These are phyloP conservation scores for Euryodendron excelsum DNA, from an alignment of 148 eudicot species.

Conservation along the genomic window DNA sequence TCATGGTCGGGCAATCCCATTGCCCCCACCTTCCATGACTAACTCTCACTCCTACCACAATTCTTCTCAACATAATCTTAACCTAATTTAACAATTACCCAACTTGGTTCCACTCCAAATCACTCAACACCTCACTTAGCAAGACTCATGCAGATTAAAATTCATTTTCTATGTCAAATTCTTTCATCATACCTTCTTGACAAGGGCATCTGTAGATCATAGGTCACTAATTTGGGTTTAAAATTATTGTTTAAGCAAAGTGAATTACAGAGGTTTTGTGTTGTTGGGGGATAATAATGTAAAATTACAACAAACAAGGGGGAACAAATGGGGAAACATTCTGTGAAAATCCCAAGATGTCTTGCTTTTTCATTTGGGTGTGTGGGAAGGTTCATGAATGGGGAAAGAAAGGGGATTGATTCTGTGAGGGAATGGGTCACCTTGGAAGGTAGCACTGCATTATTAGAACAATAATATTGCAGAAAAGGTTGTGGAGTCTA, in stretches of 20 bases:
- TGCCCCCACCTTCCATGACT: background rate
- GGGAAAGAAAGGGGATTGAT: background rate
- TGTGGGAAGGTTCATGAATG: background rate
- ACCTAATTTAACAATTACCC: background rate
- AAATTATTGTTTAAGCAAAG: constrained; percentile 2
- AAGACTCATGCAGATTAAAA: background rate
- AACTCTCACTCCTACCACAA: background rate
- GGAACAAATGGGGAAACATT: background rate
- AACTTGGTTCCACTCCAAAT: background rate
- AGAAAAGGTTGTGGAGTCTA: constrained; percentile 9
- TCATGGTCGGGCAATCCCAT: background rate
- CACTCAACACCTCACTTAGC: background rate
- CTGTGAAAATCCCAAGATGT: background rate
- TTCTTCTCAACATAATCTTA: too few species aligned
- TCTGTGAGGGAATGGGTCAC: constrained; percentile 4
- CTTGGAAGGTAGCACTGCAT: constrained; percentile 1
- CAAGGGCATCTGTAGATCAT: background rate
- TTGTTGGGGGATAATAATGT: background rate
- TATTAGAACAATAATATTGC: background rate
- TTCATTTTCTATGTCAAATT: background rate
- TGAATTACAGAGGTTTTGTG: too few species aligned
- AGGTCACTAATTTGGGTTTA: background rate
- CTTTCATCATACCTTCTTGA: background rate
- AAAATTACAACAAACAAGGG: background rate
- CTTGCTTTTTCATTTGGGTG: background rate